These are phyloP conservation scores for Neurospora hispaniola DNA, from an alignment of 495 filamentous ascomycete species.

Conservation along the genomic window DNA sequence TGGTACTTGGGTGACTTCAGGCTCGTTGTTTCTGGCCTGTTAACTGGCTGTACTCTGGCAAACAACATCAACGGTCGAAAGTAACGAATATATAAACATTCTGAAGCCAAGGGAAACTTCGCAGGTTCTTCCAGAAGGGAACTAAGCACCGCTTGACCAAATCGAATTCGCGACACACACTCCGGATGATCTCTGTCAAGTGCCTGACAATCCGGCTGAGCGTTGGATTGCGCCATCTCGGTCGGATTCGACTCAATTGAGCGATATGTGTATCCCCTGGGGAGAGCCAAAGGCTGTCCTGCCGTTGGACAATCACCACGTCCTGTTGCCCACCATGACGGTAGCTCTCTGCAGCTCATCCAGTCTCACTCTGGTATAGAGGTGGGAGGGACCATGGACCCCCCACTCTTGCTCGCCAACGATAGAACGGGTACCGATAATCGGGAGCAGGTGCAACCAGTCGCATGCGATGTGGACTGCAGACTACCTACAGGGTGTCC, in stretches of 20 bases:
- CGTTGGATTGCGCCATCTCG: constrained; percentile 16
- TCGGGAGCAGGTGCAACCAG: background rate
- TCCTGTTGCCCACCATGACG: background rate
- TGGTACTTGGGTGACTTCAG: background rate
- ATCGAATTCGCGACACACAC: background rate
- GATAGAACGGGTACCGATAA: background rate
- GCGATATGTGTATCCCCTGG: background rate
- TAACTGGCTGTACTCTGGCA: background rate
- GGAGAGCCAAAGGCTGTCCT: background rate
- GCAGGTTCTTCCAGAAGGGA: background rate
- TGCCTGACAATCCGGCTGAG: background rate
- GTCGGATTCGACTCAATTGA: constrained; percentile 3
- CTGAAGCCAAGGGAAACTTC: background rate
- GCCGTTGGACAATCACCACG: background rate
- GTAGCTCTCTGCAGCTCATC: background rate
- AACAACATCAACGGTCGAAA: background rate
- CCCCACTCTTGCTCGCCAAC: constrained; percentile 1
- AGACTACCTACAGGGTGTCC: background rate
- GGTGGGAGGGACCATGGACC: background rate
- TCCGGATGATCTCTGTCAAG: background rate
- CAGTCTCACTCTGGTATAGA: background rate
- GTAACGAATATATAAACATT: background rate
- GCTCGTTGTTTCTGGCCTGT: background rate
- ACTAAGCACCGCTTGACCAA: background rate
- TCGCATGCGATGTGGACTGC: background rate